Base-by-base conservation (phyloP, 169 alveolate species). In the Plasmodium knowlesi region DNA sequence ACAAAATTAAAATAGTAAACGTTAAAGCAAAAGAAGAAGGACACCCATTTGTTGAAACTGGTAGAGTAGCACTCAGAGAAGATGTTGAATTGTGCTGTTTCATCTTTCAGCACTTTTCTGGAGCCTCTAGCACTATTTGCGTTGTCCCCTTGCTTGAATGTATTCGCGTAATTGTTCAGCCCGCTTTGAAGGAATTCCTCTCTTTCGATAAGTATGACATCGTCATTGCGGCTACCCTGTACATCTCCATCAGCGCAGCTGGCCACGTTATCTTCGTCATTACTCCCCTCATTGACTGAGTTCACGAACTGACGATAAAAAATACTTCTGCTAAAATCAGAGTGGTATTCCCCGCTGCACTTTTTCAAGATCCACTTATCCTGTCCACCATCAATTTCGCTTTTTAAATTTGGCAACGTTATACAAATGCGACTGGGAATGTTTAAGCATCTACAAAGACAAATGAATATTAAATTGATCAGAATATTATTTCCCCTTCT, bases 41-140 rank as follows among this genome's bases (percentile, higher is more conserved):
- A 88, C n/a, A 88, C 54, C 94, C 94, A 88, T 43, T 88, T 88
- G 73, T 88, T 88, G 82, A 78, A 88, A 12, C 94, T 88, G 14
- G 76, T 41, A 0, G 94, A 88, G 73, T 88, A 88, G 34, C 94
- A 88, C 34, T 88, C 94, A 6, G 90, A 61, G 41, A 88, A 88
- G 10, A 88, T 88, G n/a, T 88, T 57, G 61, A 79, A 88, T 32
- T 79, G 94, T 43, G 73, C 53, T 4, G 88, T 88, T 57, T 79
- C 88, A 8, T 61, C 43, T 32, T 39, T 74, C 25, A 32, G 22
- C 53, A 14, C 43, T 34, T 34, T 34, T 19, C 30, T 10, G 16
- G 46, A 32, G 12, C 25, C 43, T n/a, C 32, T 74, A 12, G 14
- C 54, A 30, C 9, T 74, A 4, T 39, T 32, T 14, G 10, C 30